A percentile compares a stretch with the other conserved stretches of the same genome.
Evolutionary conservation across 768 basidiomycete genomes (phyloP).

Genomic region (Myochromella boudieri): DNA sequence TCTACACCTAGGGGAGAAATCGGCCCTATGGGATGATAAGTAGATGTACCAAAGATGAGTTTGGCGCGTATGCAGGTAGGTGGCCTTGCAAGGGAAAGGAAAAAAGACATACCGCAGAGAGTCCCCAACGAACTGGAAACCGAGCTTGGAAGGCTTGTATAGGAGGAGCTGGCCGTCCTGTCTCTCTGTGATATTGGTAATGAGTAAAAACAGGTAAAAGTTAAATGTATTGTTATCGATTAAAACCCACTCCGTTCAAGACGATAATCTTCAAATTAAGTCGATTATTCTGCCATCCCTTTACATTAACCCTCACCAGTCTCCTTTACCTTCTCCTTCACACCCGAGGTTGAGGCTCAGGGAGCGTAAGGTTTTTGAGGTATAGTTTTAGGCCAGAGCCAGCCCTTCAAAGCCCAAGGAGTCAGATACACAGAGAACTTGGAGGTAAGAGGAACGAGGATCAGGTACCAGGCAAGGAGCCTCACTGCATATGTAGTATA

Average conservation of each 20-base stretch:
- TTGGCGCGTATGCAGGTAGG: no score
- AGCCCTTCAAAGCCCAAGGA: constrained; percentile 34
- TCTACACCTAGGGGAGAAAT: constrained; percentile 53
- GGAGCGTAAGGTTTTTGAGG: constrained; percentile 39
- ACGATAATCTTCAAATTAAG: constrained; percentile 49
- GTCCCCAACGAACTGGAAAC: constrained; percentile 60
- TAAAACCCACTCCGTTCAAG: constrained; percentile 42
- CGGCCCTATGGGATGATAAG: constrained; percentile 55
- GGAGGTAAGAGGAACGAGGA: constrained; percentile 16
- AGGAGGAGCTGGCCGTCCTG: constrained; percentile 45
- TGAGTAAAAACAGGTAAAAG: neutral
- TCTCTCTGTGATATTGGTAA: constrained; percentile 27
- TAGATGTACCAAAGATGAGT: no score
- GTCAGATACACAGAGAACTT: neutral
- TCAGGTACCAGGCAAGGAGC: constrained; percentile 51
- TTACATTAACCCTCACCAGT: constrained; percentile 47
- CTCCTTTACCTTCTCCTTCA: constrained; percentile 7
- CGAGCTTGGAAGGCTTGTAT: constrained; percentile 42
- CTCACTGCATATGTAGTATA: constrained; percentile 55
- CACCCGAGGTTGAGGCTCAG: constrained; percentile 45
- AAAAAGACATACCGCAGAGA: constrained; percentile 49
- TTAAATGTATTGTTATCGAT: neutral
- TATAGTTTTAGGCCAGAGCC: constrained; percentile 55
- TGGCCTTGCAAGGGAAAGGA: no score
- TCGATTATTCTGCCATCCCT: constrained; percentile 62